phyloP scores from a whole-genome alignment of 2,329 filamentous ascomycete genomes.

The Ramularia collo-cygni region DNA sequence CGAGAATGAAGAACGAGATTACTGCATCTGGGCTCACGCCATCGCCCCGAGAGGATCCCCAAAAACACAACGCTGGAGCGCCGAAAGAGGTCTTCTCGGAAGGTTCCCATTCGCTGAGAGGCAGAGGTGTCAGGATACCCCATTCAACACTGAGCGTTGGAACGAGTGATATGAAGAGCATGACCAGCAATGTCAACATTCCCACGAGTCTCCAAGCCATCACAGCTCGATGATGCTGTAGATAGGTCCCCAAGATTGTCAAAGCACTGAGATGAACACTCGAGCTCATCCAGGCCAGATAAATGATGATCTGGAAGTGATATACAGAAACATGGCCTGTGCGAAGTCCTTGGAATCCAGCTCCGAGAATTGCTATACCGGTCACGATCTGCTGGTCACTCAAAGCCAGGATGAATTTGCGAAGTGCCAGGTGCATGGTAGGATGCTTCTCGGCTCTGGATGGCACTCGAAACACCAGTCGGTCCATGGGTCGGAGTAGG shows the following conservation, averaged over 20 bases:
- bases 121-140: slow-evolving; percentile 5
- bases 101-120: background rate
- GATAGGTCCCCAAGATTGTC: slow-evolving; percentile 11
- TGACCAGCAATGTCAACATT: slow-evolving; percentile 12
- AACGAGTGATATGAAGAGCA: slow-evolving; percentile 20
- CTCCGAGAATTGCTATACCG: slow-evolving; percentile 14
- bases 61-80: slow-evolving; percentile 16
- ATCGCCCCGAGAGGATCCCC: slow-evolving; percentile 9
- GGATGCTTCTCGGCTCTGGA: slow-evolving; percentile 9
- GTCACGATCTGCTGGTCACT: slow-evolving; percentile 21
- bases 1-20: slow-evolving; percentile 17
- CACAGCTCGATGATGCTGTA: slow-evolving; percentile 8
- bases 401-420: slow-evolving; percentile 12
- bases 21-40: slow-evolving; percentile 21
- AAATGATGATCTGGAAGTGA: slow-evolving; percentile 18
- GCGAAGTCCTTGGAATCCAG: slow-evolving; percentile 12
- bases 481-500: slow-evolving; percentile 13
- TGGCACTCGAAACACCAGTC: slow-evolving; percentile 8
- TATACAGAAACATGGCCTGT: slow-evolving; percentile 6
- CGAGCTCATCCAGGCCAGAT: slow-evolving; percentile 18
- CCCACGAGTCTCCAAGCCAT: slow-evolving; percentile 10
- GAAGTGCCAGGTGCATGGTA: slow-evolving; percentile 6
- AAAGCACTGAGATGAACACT: slow-evolving; percentile 18
- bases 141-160: slow-evolving; percentile 19
- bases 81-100: slow-evolving; percentile 6